Conservation (phyloP, 352 stramenopile genomes). For the Globisporangium abappressorium region DNA sequence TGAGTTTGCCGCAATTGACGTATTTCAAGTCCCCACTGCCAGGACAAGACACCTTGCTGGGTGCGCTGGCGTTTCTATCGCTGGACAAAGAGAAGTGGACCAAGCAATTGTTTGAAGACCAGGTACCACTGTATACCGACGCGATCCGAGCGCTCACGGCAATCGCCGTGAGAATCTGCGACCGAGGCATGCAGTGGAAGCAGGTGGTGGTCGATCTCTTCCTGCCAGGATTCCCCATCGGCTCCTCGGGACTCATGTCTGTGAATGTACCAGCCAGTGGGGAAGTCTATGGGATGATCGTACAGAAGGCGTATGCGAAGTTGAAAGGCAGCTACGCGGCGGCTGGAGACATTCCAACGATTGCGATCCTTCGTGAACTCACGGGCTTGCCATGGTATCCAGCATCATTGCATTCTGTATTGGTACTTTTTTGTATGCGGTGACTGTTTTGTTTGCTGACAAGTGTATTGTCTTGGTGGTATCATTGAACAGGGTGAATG, state of each 20-base stretch:
- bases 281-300: conserved; percentile 34
- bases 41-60: conserved; percentile 30
- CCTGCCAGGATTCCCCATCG: conserved; percentile 34
- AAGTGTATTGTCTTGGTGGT: background rate
- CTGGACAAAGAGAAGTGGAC: conserved; percentile 22
- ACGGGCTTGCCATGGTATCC: conserved; percentile 41
- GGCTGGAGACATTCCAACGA: conserved; percentile 22
- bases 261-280: conserved; percentile 18
- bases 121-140: background rate
- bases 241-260: conserved; percentile 26
- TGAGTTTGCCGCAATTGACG: background rate
- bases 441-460: background rate
- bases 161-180: conserved; percentile 27
- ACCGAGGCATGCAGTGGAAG: conserved; percentile 28
- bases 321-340: conserved; percentile 38
- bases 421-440: background rate
- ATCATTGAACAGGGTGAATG: background rate
- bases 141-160: background rate
- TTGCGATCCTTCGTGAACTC: conserved; percentile 39
- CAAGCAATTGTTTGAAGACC: conserved; percentile 19
- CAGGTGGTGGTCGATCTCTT: conserved; percentile 46
- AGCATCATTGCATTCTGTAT: background rate
- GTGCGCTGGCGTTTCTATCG: conserved; percentile 27
- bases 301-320: conserved; percentile 67
- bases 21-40: conserved; percentile 27